Evolutionary conservation across 306 rosid species (phyloP).

Genomic region (Quercus cerris): DNA sequence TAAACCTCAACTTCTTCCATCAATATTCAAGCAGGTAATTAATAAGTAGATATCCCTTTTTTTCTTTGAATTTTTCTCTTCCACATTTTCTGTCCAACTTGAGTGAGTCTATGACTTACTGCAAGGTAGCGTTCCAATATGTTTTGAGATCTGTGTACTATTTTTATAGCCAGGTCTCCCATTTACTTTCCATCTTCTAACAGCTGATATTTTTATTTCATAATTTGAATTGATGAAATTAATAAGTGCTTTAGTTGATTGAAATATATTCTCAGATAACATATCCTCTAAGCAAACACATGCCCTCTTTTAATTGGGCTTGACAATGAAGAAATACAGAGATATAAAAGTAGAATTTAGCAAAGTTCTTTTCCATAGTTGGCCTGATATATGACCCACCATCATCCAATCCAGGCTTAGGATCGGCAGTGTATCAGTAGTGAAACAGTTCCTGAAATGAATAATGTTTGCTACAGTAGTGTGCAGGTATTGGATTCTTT

Average conservation of each 20-base stretch:
- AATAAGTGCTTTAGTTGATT: neutral
- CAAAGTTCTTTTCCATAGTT: neutral
- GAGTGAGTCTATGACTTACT: neutral
- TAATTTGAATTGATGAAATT: neutral
- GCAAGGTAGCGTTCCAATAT: neutral
- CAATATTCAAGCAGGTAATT: conserved; percentile 87
- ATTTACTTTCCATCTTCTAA: neutral
- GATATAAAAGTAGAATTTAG: neutral
- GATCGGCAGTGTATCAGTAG: neutral
- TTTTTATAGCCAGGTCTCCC: neutral
- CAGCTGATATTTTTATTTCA: neutral
- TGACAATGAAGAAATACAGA: neutral
- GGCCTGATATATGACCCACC: neutral
- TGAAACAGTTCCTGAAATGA: neutral
- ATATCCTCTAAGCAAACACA: neutral
- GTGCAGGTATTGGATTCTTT: neutral
- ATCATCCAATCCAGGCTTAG: neutral
- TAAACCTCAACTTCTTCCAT: conserved; percentile 81
- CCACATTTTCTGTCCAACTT: neutral
- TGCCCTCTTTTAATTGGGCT: neutral
- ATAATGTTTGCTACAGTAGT: neutral
- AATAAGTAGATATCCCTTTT: neutral
- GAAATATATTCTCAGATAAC: neutral
- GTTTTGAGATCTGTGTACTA: neutral
- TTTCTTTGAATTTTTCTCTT: neutral